A percentile compares a stretch with the other conserved stretches of the same genome.
Evolutionary conservation across 129 eudicot species (phyloP).

Genomic region (Lactuca saligna): DNA sequence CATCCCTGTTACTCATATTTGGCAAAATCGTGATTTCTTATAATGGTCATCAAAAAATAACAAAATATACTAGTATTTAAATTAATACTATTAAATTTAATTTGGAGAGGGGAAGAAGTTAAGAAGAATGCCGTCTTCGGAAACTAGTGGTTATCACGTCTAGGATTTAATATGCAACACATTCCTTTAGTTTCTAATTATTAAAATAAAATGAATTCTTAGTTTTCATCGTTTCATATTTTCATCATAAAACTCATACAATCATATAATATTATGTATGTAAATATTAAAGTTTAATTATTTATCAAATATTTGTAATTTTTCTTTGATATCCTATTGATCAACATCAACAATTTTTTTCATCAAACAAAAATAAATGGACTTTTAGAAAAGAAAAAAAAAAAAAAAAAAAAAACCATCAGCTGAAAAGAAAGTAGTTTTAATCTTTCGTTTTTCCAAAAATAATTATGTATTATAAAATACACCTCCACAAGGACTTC

Average conservation of each 20-base stretch:
- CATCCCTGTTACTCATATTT: too few relatives aligned
- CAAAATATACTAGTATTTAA: too few relatives aligned
- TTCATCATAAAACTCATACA: neutral
- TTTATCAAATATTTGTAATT: too few relatives aligned
- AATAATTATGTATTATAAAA: neutral
- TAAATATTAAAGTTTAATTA: neutral
- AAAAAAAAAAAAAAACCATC: too few relatives aligned
- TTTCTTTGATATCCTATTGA: neutral
- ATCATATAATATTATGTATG: neutral
- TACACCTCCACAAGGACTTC: neutral
- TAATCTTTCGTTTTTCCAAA: neutral
- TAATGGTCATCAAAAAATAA: too few relatives aligned
- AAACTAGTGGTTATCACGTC: slow-evolving; percentile 29
- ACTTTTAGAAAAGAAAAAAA: too few relatives aligned
- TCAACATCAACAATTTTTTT: too few relatives aligned
- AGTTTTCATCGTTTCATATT: neutral
- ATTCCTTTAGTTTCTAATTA: slow-evolving; percentile 11
- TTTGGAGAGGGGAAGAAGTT: neutral
- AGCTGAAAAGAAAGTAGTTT: neutral
- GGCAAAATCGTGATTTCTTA: too few relatives aligned
- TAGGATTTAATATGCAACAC: slow-evolving; percentile 27
- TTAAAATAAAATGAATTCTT: neutral
- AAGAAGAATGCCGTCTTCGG: slow-evolving; percentile 16
- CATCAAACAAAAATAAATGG: too few relatives aligned
- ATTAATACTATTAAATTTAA: too few relatives aligned